Conservation (phyloP, 768 basidiomycete genomes). For the Calvatia gigantea region DNA sequence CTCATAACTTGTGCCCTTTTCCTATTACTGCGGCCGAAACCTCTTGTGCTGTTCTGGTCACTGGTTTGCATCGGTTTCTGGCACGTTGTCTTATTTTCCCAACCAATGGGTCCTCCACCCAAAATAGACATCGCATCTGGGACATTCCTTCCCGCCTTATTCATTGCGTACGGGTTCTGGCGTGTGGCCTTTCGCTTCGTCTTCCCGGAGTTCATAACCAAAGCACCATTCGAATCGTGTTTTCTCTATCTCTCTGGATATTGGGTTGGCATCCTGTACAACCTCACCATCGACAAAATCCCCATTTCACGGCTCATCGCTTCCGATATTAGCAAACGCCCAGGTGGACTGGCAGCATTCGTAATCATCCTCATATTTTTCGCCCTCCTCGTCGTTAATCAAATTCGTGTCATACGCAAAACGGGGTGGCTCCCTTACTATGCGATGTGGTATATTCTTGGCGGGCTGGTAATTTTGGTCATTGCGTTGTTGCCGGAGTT, state of each 20-base stretch:
- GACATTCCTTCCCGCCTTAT: constrained; percentile 74
- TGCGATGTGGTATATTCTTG: constrained; percentile 65
- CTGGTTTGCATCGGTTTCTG: constrained; percentile 84
- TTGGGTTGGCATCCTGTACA: constrained; percentile 77
- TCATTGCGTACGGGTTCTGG: constrained; percentile 80
- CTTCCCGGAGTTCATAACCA: constrained; percentile 57
- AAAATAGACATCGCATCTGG: constrained; percentile 69
- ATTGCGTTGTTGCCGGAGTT: constrained; percentile 68
- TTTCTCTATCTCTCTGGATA: constrained; percentile 74
- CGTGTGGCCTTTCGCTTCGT: constrained; percentile 70
- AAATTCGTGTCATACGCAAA: constrained; percentile 77
- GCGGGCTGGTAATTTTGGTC: constrained; percentile 63
- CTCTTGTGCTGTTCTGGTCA: constrained; percentile 69
- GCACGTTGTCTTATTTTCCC: constrained; percentile 79
- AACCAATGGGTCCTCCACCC: constrained; percentile 65
- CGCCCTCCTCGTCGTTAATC: constrained; percentile 60
- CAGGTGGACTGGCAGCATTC: constrained; percentile 65
- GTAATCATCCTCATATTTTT: constrained; percentile 66
- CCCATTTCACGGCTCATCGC: constrained; percentile 76
- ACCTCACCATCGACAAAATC: constrained; percentile 66
- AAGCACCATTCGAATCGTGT: constrained; percentile 67
- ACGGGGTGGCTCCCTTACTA: constrained; percentile 84
- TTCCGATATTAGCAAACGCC: constrained; percentile 59
- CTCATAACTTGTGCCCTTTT: constrained; percentile 65
- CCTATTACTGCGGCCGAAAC: constrained; percentile 66